Evolutionary conservation across 257 asterid genomes (phyloP).

Genomic region (Solanum lycopersicoides): DNA sequence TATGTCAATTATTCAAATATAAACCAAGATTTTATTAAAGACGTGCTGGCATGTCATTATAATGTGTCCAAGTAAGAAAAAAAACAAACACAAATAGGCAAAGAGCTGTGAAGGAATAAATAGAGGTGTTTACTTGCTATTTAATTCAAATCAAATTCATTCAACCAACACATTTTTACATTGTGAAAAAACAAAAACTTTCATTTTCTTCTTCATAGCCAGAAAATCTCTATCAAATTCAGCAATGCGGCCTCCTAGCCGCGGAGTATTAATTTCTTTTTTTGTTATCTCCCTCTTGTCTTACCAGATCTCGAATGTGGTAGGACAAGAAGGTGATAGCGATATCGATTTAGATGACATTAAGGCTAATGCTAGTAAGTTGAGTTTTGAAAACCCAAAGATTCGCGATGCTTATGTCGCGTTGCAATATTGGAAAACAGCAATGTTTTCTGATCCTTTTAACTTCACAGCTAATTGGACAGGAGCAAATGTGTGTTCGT

Average conservation of each 20-base stretch:
- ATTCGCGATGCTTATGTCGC: slow-evolving; percentile 54
- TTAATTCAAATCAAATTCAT: background rate
- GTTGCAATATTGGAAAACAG: slow-evolving; percentile 55
- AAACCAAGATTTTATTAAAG: background rate
- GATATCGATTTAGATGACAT: slow-evolving; percentile 6
- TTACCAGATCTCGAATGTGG: slow-evolving; percentile 18
- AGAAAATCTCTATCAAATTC: background rate
- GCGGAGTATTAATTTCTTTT: background rate
- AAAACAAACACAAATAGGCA: background rate
- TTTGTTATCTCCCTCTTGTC: background rate
- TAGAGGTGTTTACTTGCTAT: background rate
- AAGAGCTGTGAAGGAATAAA: background rate
- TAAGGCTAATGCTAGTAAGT: background rate
- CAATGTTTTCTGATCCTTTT: slow-evolving; percentile 62
- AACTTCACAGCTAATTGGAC: slow-evolving; percentile 57
- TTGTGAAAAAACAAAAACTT: background rate
- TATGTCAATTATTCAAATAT: background rate
- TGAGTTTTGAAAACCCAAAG: slow-evolving; percentile 40
- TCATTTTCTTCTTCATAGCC: background rate
- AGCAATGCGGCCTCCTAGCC: slow-evolving; percentile 4
- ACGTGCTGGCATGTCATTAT: background rate
- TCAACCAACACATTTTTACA: background rate
- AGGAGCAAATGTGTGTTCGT: slow-evolving; percentile 50
- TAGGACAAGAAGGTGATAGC: slow-evolving; percentile 9
- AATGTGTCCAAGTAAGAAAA: background rate